Evolutionary conservation across 768 basidiomycete species (phyloP).

Genomic region (Pseudohyphozyma bogoriensis): DNA sequence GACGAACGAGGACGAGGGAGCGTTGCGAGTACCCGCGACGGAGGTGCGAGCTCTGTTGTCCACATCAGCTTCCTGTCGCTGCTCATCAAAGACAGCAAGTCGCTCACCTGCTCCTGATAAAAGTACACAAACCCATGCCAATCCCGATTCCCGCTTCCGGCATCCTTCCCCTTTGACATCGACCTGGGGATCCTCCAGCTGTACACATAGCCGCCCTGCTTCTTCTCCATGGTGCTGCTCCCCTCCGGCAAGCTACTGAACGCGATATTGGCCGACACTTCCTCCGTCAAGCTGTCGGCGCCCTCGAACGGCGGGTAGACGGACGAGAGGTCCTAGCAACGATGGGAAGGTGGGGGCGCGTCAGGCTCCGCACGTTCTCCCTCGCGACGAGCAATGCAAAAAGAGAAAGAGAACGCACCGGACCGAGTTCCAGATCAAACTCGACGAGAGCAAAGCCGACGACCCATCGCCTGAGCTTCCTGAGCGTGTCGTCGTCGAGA

Average conservation of each 20-base stretch:
- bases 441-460: slow-evolving; percentile 28
- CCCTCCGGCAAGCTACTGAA: slow-evolving; percentile 26
- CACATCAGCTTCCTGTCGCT: slow-evolving; percentile 40
- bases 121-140: slow-evolving; percentile 25
- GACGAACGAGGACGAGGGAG: slow-evolving; percentile 56
- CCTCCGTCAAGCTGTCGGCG: neutral
- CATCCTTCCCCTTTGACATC: neutral
- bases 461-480: slow-evolving; percentile 7
- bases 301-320: slow-evolving; percentile 13
- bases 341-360: neutral
- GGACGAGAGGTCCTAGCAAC: slow-evolving; percentile 11
- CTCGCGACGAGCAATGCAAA: too few species aligned
- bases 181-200: slow-evolving; percentile 16
- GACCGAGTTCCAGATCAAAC: slow-evolving; percentile 30
- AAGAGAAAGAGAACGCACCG: slow-evolving; percentile 2
- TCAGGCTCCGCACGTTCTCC: neutral
- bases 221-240: slow-evolving; percentile 3
- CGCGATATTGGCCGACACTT: slow-evolving; percentile 21
- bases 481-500: neutral
- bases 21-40: slow-evolving; percentile 68
- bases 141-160: neutral
- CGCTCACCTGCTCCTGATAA: slow-evolving; percentile 16
- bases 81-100: neutral
- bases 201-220: slow-evolving; percentile 11
- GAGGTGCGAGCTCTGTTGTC: slow-evolving; percentile 53